Base-by-base conservation (phyloP, 2,329 filamentous ascomycete species). In the Ascochyta clinopodiicola region DNA sequence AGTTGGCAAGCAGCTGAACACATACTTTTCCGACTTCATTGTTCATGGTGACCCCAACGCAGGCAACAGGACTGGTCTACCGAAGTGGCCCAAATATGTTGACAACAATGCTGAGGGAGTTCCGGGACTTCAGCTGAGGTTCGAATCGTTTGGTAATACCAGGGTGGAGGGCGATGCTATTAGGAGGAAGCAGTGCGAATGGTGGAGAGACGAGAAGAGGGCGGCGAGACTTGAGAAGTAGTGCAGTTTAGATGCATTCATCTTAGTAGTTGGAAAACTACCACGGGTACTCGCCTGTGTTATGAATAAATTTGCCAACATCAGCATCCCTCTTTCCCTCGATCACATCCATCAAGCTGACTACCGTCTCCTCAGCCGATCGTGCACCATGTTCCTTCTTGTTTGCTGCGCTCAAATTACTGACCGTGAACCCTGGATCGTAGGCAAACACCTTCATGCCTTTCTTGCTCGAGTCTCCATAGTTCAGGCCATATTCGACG, bases 21-120 rank as follows among this genome's bases (percentile, higher is more conserved):
- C 64, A 8, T 75, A 70, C 39, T 80, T 78, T 64, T 72, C 74
- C 0, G 68, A 70, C 12, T 81, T 81, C 57, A 75, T 80, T 4
- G 64, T 69, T 5, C 62, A 73, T 25, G 66, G 74, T 13, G 69
- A 79, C 55, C 78, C 78, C 6, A 80, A 78, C 52, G 51, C 45
- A 0, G 62, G 61, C 9, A 56, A 56, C 15, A 52, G 61, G 25
- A 49, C 39, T 6, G 72, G 61, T 24, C 43, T 69, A 24, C 68
- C 67, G 45, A 62, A 64, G 1, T 80, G 78, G 79, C 78, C 78
- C 1, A 63, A 46, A 27, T 81, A 80, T 51, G 59, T 56, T 9
- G 48, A 70, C 44, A 39, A 32, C 2, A 43, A n/a, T 9, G 49
- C 42, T 1, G 44, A 53, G 24, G 63, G 60, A 1, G 44, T 24